Evolutionary conservation across 2,329 filamentous ascomycete species (phyloP), one percentile per base, ranked within the genome.

Genomic region (Pyrenophora tritici-repentis): DNA sequence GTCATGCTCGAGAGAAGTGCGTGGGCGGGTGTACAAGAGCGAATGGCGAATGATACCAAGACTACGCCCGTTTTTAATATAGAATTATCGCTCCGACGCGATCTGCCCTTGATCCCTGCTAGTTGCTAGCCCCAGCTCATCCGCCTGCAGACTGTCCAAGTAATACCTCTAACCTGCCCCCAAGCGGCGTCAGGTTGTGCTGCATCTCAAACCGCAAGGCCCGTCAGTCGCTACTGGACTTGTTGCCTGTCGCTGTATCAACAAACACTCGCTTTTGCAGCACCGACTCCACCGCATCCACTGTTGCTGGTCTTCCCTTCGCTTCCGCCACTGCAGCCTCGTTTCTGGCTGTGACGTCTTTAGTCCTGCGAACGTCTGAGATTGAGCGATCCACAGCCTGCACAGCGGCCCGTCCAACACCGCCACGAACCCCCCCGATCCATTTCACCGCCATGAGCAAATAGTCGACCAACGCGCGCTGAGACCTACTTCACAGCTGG

Each of bases 41-140:
- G 40, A 57, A 39, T 51, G 50, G 50, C 43, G 39, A 45, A 46
- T 37, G 50, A 42, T 24, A 45, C 39, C 33, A 50, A 32, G 24
- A 42, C 32, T 35, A 44, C 49, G 50, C 50, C 55, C 48, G 51
- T 57, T 51, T 56, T 52, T 53, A 58, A 58, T 59, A 58, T 62
- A 62, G 55, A 57, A 59, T 36, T 52, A 58, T 59, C 59, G 53
- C 56, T 60, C 62, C 55, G 55, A 47, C 51, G 42, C 47, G 55
- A 57, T 57, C 55, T 67, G 53, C 56, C 61, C 51, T 42, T 31
- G 10, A 65, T 56, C 63, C 61, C 47, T 60, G 63, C 65, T 69
- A 69, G 66, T 46, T 60, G 63, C 65, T 69, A 69, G 66, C 52
- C 38, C 44, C 52, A 53, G 39, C 53, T 50, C 47, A 51, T 52